These are phyloP conservation scores for Exophiala calicioides DNA, from an alignment of 2,329 filamentous ascomycete genomes.

Conservation along the genomic window DNA sequence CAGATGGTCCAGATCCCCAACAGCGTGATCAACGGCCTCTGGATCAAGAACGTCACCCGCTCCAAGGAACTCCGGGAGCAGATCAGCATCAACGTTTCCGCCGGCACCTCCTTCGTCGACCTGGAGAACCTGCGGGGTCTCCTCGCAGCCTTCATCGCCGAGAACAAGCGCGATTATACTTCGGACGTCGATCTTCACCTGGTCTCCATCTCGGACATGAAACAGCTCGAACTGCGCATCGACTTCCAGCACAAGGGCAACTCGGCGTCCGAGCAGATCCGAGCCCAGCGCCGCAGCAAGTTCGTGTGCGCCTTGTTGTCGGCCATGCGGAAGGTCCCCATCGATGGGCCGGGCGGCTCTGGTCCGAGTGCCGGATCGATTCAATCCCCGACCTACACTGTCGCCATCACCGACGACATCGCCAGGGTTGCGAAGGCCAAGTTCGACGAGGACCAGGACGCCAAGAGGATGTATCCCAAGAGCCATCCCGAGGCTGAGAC, in stretches of 20 bases:
- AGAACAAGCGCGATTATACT: slow-evolving; percentile 41
- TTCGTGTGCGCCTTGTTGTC: slow-evolving; percentile 25
- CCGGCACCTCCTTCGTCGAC: slow-evolving; percentile 36
- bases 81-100: slow-evolving; percentile 33
- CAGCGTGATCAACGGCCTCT: slow-evolving; percentile 38
- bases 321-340: slow-evolving; percentile 24
- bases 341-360: slow-evolving; percentile 16
- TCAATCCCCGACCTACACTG: slow-evolving; percentile 17
- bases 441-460: slow-evolving; percentile 16
- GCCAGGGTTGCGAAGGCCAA: slow-evolving; percentile 9
- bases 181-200: slow-evolving; percentile 38
- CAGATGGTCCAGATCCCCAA: slow-evolving; percentile 40
- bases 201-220: slow-evolving; percentile 34
- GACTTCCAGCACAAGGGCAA: slow-evolving; percentile 36
- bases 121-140: slow-evolving; percentile 34
- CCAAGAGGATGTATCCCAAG: slow-evolving; percentile 20
- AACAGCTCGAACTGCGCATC: slow-evolving; percentile 36
- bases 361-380: slow-evolving; percentile 11
- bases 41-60: slow-evolving; percentile 41
- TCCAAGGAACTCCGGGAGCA: slow-evolving; percentile 40
- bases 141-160: slow-evolving; percentile 36
- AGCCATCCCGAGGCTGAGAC: slow-evolving; percentile 2
- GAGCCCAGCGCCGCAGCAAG: slow-evolving; percentile 22
- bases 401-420: slow-evolving; percentile 17
- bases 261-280: slow-evolving; percentile 5